Evolutionary conservation across 164 flowering plant species (phyloP).

Genomic region (Euptelea pleiosperma): DNA sequence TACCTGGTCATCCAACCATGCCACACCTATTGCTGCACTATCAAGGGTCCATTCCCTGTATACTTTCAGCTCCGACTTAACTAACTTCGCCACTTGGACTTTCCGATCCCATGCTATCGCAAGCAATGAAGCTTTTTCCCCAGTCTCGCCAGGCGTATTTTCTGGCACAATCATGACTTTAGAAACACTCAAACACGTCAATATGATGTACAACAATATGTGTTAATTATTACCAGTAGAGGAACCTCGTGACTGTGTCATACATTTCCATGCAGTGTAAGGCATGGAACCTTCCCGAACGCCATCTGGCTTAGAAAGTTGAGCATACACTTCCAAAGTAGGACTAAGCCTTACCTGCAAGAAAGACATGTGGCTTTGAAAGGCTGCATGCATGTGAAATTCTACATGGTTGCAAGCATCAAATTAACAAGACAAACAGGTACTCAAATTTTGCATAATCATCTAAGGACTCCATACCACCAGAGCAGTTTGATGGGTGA

Average conservation of each 20-base stretch:
- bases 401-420: conserved; percentile 9
- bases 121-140: conserved; percentile 68
- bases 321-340: conserved; percentile 65
- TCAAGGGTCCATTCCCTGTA: conserved; percentile 81
- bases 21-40: conserved; percentile 76
- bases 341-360: conserved; percentile 78
- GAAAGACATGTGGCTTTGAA: conserved; percentile 15
- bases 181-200: conserved; percentile 8
- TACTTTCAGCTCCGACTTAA: conserved; percentile 73
- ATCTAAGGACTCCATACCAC: conserved; percentile 75
- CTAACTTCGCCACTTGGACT: conserved; percentile 86
- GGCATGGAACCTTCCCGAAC: conserved; percentile 93
- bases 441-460: conserved; percentile 28
- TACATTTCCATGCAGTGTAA: conserved; percentile 89
- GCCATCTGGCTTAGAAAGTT: conserved; percentile 84
- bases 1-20: conserved; percentile 97
- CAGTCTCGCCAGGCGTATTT: conserved; percentile 33
- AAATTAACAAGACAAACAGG: conserved; percentile 22
- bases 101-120: conserved; percentile 95
- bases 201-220: conserved; percentile 9
- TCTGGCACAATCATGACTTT: conserved; percentile 35
- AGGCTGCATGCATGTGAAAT: conserved; percentile 3
- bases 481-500: conserved; percentile 84
- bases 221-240: conserved; percentile 46
- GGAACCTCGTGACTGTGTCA: conserved; percentile 31